Percentiles rank a stretch among this genome's conserved stretches.
Evolutionary conservation across 2,329 filamentous ascomycete genomes (phyloP).

Genomic region (Gaeumannomyces sp.): DNA sequence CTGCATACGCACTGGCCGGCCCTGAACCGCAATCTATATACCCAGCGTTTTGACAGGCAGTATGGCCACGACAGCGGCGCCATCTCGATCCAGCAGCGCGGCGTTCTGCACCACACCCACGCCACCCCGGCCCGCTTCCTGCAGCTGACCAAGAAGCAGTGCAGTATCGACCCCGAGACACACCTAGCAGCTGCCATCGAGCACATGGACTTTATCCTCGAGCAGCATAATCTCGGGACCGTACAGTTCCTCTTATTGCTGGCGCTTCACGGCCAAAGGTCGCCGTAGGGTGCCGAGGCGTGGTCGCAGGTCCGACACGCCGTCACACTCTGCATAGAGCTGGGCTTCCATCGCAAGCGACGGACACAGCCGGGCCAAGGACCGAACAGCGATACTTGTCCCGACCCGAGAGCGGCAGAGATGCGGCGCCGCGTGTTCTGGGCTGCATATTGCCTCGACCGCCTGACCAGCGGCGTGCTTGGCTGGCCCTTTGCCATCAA

Average conservation of each 20-base stretch:
- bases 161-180: slow-evolving; percentile 21
- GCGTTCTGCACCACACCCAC: slow-evolving; percentile 22
- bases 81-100: slow-evolving; percentile 18
- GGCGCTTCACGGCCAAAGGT: slow-evolving; percentile 27
- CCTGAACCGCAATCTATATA: slow-evolving; percentile 19
- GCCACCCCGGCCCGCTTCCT: slow-evolving; percentile 22
- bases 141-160: slow-evolving; percentile 20
- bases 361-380: not conserved
- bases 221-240: slow-evolving; percentile 26
- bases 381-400: slow-evolving; percentile 7
- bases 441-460: slow-evolving; percentile 29
- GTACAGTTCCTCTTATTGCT: slow-evolving; percentile 27
- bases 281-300: slow-evolving; percentile 27
- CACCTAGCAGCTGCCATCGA: slow-evolving; percentile 25
- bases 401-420: slow-evolving; percentile 16
- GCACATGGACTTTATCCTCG: slow-evolving; percentile 26
- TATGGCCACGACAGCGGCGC: slow-evolving; percentile 14
- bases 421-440: slow-evolving; percentile 27
- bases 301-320: slow-evolving; percentile 28
- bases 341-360: slow-evolving; percentile 24
- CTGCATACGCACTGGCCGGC: slow-evolving; percentile 23
- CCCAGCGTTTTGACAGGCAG: slow-evolving; percentile 16
- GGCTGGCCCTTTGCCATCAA: slow-evolving; percentile 29
- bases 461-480: slow-evolving; percentile 26
- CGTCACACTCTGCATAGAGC: slow-evolving; percentile 24